Conservation (phyloP, 1,139 yeast genomes). For the Lodderomyces margitis region DNA sequence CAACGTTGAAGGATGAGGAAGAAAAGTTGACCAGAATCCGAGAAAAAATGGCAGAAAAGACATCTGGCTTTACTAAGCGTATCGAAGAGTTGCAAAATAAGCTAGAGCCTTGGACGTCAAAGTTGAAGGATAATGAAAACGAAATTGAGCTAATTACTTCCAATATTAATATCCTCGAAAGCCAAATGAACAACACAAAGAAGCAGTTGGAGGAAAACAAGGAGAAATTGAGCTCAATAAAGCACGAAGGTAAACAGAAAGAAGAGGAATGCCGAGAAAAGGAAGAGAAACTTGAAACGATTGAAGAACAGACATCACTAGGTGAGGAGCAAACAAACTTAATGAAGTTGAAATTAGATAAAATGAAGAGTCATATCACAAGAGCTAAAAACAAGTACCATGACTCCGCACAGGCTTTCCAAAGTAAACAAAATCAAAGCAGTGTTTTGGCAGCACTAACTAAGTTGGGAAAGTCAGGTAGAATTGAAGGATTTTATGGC, state of each 20-base stretch:
- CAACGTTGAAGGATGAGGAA: slow-evolving; percentile 53
- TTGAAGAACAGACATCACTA: slow-evolving; percentile 50
- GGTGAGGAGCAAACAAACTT: slow-evolving; percentile 59
- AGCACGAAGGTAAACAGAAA: slow-evolving; percentile 52
- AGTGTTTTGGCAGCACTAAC: slow-evolving; percentile 69
- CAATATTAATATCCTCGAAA: slow-evolving; percentile 58
- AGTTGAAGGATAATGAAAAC: slow-evolving; percentile 63
- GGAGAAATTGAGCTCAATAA: slow-evolving; percentile 46
- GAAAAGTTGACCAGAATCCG: slow-evolving; percentile 60
- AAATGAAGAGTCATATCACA: slow-evolving; percentile 54
- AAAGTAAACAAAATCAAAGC: slow-evolving; percentile 63
- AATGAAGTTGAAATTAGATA: slow-evolving; percentile 48
- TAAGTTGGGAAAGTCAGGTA: slow-evolving; percentile 73
- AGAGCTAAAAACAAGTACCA: slow-evolving; percentile 59
- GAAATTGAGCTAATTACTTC: slow-evolving; percentile 65
- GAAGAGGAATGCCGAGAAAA: slow-evolving; percentile 43
- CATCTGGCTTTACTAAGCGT: slow-evolving; percentile 59
- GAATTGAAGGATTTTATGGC: slow-evolving; percentile 85
- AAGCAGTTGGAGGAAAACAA: slow-evolving; percentile 49
- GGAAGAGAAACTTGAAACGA: slow-evolving; percentile 46
- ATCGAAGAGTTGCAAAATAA: slow-evolving; percentile 63
- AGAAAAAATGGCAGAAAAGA: slow-evolving; percentile 67
- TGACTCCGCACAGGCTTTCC: slow-evolving; percentile 61
- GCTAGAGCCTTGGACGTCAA: slow-evolving; percentile 82
- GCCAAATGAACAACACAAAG: slow-evolving; percentile 44